A percentile compares a stretch with the other conserved stretches of the same genome.
Conservation (phyloP, 2,329 filamentous ascomycete species). For the Xylariaceae sp. region DNA sequence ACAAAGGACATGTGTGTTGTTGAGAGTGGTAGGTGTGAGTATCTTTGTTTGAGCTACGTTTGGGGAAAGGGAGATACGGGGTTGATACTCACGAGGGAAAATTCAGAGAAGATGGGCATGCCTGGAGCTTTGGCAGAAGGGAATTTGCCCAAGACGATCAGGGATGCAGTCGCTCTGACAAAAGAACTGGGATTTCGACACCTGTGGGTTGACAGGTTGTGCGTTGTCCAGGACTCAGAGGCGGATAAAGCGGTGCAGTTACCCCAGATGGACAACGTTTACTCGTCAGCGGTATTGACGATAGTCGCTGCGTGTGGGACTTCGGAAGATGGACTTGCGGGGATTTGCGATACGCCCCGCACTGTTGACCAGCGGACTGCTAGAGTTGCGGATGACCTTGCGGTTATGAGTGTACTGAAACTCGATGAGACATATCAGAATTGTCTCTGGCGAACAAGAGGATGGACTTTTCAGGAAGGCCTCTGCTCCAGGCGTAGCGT, state of each 20-base stretch:
- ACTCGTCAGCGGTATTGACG: conserved; percentile 22
- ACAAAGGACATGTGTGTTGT: conserved; percentile 14
- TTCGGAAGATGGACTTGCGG: conserved; percentile 13
- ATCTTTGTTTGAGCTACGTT: conserved; percentile 22
- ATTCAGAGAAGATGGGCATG: conserved; percentile 1
- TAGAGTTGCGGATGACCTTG: conserved; percentile 15
- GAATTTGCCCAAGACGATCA: conserved; percentile 15
- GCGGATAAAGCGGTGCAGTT: conserved; percentile 22
- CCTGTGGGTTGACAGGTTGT: conserved; percentile 31
- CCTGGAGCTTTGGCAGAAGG: conserved; percentile 4
- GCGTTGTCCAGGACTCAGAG: conserved; percentile 27
- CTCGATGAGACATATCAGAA: conserved; percentile 15
- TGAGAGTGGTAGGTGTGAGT: conserved; percentile 5
- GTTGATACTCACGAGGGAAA: conserved; percentile 7
- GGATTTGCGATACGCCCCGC: conserved; percentile 12
- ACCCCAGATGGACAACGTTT: conserved; percentile 27
- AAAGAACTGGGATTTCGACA: conserved; percentile 20
- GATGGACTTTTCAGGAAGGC: conserved; percentile 22
- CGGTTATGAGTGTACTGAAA: conserved; percentile 13
- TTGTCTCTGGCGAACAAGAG: conserved; percentile 18
- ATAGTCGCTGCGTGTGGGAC: conserved; percentile 24
- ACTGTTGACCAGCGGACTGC: conserved; percentile 9
- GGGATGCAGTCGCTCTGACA: conserved; percentile 21
- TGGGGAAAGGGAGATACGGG: conserved; percentile 14
- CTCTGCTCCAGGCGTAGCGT: conserved; percentile 17